Evolutionary conservation across 495 filamentous ascomycete species (phyloP).

Genomic region (Penicillium cinerascens): DNA sequence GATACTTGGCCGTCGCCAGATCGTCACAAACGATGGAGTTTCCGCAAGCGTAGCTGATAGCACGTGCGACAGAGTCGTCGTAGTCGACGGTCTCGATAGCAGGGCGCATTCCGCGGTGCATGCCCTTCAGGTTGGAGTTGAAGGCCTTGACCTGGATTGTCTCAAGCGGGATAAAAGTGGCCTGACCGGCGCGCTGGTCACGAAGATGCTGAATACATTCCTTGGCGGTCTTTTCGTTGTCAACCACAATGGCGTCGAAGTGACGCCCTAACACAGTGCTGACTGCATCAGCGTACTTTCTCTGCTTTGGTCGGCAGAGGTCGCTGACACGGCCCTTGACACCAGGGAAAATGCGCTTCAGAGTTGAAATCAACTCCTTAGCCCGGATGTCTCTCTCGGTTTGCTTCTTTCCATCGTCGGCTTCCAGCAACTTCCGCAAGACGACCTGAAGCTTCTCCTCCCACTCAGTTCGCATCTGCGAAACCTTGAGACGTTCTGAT

Average conservation of each 20-base stretch:
- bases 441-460: constrained; percentile 87
- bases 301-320: constrained; percentile 92
- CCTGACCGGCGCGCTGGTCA: constrained; percentile 77
- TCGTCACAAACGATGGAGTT: constrained; percentile 95
- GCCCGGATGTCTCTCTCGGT: constrained; percentile 72
- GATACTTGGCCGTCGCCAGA: constrained; percentile 75
- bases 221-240: constrained; percentile 88
- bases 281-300: constrained; percentile 90
- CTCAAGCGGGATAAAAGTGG: constrained; percentile 92
- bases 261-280: constrained; percentile 88
- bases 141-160: constrained; percentile 90
- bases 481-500: constrained; percentile 76
- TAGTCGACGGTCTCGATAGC: constrained; percentile 97
- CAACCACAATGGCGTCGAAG: constrained; percentile 93
- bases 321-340: constrained; percentile 88
- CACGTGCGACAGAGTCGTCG: constrained; percentile 78
- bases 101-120: constrained; percentile 77
- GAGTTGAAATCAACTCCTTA: constrained; percentile 73
- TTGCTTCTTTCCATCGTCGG: constrained; percentile 77
- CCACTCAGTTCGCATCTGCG: constrained; percentile 77
- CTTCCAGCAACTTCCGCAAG: constrained; percentile 72
- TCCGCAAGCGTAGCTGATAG: constrained; percentile 91
- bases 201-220: constrained; percentile 94
- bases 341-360: constrained; percentile 89
- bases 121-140: constrained; percentile 86